These are phyloP conservation scores for Elymus sibiricus DNA, from an alignment of 176 grass and related monocot species.

Conservation along the genomic window DNA sequence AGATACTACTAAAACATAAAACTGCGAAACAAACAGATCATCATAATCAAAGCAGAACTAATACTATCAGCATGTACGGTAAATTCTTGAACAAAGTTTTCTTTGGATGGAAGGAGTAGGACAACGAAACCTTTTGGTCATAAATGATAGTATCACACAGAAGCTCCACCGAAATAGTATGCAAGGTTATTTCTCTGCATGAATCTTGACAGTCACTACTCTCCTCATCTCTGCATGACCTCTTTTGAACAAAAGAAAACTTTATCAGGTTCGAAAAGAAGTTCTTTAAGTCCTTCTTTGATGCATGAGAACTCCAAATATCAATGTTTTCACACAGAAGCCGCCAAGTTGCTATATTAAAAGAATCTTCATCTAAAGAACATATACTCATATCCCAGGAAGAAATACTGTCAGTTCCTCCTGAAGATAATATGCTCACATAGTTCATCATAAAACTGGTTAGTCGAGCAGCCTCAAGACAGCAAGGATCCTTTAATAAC, in stretches of 20 bases:
- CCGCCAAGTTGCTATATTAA: constrained; percentile 68
- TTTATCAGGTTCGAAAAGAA: constrained; percentile 77
- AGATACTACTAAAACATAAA: not conserved
- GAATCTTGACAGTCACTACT: constrained; percentile 22
- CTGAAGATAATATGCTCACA: constrained; percentile 41
- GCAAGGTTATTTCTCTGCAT: constrained; percentile 46
- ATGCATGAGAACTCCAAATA: constrained; percentile 73
- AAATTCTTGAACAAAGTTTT: not conserved
- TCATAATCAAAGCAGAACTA: not conserved
- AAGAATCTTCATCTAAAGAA: constrained; percentile 59
- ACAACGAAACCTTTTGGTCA: constrained; percentile 69
- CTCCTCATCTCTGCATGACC: constrained; percentile 14
- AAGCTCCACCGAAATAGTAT: constrained; percentile 58
- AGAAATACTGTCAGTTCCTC: constrained; percentile 33
- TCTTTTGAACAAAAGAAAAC: constrained; percentile 45
- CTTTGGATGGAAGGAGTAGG: constrained; percentile 7
- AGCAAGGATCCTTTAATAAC: constrained; percentile 32
- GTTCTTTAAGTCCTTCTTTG: constrained; percentile 65
- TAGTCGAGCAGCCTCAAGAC: constrained; percentile 52
- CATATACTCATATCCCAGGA: constrained; percentile 62
- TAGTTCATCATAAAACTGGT: constrained; percentile 65
- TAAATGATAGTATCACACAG: constrained; percentile 77
- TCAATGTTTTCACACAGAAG: constrained; percentile 86
- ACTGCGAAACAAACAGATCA: constrained; percentile 8
- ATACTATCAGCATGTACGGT: not conserved